A percentile compares a stretch with the other conserved stretches of the same genome.
These are phyloP conservation scores for Asterella californica DNA, from an alignment of 225 moss, liverwort and hornwort genomes.

Conservation along the genomic window DNA sequence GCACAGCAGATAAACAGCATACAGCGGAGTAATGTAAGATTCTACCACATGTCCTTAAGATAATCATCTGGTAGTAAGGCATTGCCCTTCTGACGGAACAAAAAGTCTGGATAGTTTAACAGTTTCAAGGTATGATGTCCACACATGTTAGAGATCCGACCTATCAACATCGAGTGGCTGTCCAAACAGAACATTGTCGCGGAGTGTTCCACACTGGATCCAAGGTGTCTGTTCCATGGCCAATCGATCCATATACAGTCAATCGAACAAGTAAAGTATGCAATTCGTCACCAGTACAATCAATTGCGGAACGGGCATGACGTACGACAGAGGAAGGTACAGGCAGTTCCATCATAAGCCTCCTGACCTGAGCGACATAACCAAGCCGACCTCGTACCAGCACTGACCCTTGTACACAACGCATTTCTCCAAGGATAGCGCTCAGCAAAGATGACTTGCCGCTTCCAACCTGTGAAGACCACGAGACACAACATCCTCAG, in stretches of 20 bases:
- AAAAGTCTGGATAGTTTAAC: neutral
- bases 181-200: slow-evolving; percentile 87
- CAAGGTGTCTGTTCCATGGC: slow-evolving; percentile 60
- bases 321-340: neutral
- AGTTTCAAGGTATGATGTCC: neutral
- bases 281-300: neutral
- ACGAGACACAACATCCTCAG: neutral
- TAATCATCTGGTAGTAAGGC: neutral
- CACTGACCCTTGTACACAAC: slow-evolving; percentile 58
- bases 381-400: slow-evolving; percentile 60
- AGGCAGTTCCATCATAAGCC: neutral
- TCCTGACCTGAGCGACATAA: slow-evolving; percentile 72
- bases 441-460: slow-evolving; percentile 86
- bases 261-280: neutral
- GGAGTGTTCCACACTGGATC: slow-evolving; percentile 85
- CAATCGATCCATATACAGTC: no score
- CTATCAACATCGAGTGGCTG: slow-evolving; percentile 61
- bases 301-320: neutral
- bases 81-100: neutral
- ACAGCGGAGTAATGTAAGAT: neutral
- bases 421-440: slow-evolving; percentile 90
- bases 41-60: neutral
- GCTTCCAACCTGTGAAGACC: slow-evolving; percentile 61
- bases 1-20: neutral
- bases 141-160: slow-evolving; percentile 26